phyloP scores from a whole-genome alignment of 495 filamentous ascomycete genomes.

The Penicillium waksmanii region DNA sequence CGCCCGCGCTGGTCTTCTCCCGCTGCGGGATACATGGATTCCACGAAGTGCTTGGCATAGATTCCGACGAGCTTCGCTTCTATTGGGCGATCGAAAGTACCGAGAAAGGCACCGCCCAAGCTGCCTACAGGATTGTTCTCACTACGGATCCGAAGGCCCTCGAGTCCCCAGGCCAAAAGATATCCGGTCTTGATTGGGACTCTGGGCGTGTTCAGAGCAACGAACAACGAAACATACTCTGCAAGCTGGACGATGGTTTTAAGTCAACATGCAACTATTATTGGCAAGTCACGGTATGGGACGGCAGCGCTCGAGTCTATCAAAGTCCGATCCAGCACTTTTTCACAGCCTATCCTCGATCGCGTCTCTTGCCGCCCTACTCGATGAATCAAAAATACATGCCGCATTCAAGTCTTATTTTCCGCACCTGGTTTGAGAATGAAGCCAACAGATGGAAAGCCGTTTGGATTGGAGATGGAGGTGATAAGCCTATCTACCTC shows the following conservation, averaged over 20 bases:
- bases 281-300: constrained; percentile 31
- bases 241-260: constrained; percentile 26
- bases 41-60: constrained; percentile 34
- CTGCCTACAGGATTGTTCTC: constrained; percentile 29
- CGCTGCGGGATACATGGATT: constrained; percentile 38
- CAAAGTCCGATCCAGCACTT: constrained; percentile 28
- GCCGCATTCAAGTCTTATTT: constrained; percentile 35
- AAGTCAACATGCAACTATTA: constrained; percentile 29
- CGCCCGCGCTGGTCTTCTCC: constrained; percentile 20
- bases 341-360: constrained; percentile 29
- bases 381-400: constrained; percentile 40
- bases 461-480: constrained; percentile 36
- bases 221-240: constrained; percentile 32
- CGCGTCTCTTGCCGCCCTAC: constrained; percentile 31
- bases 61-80: constrained; percentile 32
- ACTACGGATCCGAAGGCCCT: constrained; percentile 11
- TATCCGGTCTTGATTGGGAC: constrained; percentile 24
- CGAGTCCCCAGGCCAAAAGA: neutral
- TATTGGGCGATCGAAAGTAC: constrained; percentile 26
- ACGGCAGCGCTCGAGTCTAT: constrained; percentile 13
- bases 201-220: constrained; percentile 29
- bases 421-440: constrained; percentile 37
- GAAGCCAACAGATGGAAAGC: constrained; percentile 34
- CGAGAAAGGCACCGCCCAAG: constrained; percentile 13
- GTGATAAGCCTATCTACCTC: constrained; percentile 36